phyloP scores from a whole-genome alignment of 768 basidiomycete species.

The Macrolepiota fuliginosa region DNA sequence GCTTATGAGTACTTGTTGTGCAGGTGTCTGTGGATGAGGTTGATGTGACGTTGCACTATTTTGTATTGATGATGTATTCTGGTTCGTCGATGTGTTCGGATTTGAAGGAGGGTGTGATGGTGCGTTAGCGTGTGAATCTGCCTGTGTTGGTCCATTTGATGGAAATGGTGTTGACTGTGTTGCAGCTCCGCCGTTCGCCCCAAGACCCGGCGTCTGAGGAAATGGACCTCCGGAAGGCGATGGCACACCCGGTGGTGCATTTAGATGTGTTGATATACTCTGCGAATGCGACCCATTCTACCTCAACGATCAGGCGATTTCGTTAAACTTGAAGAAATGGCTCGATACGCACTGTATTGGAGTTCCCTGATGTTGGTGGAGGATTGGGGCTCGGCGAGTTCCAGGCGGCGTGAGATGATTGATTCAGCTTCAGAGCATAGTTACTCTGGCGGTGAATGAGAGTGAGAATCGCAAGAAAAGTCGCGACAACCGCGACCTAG shows the following conservation, averaged over 20 bases:
- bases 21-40: conserved; percentile 80
- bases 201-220: conserved; percentile 24
- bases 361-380: conserved; percentile 23
- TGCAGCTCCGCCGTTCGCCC: conserved; percentile 24
- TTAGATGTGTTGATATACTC: conserved; percentile 45
- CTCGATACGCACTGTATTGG: conserved; percentile 10
- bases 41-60: conserved; percentile 31
- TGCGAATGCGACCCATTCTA: conserved; percentile 38
- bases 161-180: conserved; percentile 31
- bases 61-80: conserved; percentile 31
- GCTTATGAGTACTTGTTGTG: conserved; percentile 88
- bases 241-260: conserved; percentile 46
- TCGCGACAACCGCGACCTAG: not conserved
- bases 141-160: conserved; percentile 32
- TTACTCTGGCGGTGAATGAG: conserved; percentile 40
- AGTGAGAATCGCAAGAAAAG: not conserved
- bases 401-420: conserved; percentile 63
- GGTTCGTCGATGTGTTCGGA: conserved; percentile 31
- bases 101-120: conserved; percentile 31
- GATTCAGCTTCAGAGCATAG: conserved; percentile 63
- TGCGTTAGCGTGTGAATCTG: conserved; percentile 30
- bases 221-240: conserved; percentile 26
- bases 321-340: not conserved
- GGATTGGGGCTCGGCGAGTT: conserved; percentile 49
- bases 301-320: conserved; percentile 4